phyloP scores from a whole-genome alignment of 768 basidiomycete species.

The Pilatotrama ljubarskyi region DNA sequence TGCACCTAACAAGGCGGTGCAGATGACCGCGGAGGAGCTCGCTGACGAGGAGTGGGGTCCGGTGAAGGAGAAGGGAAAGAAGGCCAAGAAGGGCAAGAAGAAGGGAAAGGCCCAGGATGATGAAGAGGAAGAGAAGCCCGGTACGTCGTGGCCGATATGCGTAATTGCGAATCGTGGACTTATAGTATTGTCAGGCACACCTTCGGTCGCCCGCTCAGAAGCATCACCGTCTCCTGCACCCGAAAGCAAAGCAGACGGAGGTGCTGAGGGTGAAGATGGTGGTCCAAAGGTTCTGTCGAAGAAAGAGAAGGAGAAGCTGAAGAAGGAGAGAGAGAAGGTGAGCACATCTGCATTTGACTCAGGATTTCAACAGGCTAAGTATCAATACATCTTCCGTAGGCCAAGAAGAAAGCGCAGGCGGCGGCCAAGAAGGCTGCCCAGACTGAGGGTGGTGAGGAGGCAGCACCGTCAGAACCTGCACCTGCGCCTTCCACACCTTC shows the following conservation, averaged over 20 bases:
- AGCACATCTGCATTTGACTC: not conserved
- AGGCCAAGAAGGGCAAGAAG: conserved; percentile 46
- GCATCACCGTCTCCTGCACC: conserved; percentile 33
- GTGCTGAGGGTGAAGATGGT: conserved; percentile 47
- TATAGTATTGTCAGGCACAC: not conserved
- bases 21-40: conserved; percentile 46
- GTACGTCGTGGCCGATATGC: not conserved
- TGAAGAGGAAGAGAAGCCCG: conserved; percentile 10
- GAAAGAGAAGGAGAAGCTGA: conserved; percentile 95
- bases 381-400: conserved; percentile 44
- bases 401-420: conserved; percentile 93
- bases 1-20: conserved; percentile 30
- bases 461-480: conserved; percentile 31
- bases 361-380: too few species aligned
- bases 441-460: conserved; percentile 26
- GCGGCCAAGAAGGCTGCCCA: conserved; percentile 70
- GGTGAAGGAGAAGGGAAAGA: conserved; percentile 30
- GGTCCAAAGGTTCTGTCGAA: conserved; percentile 79
- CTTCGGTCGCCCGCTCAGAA: conserved; percentile 32
- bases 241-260: conserved; percentile 25
- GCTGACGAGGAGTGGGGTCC: conserved; percentile 47
- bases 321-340: conserved; percentile 97
- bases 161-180: not conserved
- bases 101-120: conserved; percentile 36
- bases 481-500: conserved; percentile 32